A percentile compares a stretch with the other conserved stretches of the same genome.
These are phyloP conservation scores for Terfezia boudieri DNA, from an alignment of 495 filamentous ascomycete species.

Conservation along the genomic window DNA sequence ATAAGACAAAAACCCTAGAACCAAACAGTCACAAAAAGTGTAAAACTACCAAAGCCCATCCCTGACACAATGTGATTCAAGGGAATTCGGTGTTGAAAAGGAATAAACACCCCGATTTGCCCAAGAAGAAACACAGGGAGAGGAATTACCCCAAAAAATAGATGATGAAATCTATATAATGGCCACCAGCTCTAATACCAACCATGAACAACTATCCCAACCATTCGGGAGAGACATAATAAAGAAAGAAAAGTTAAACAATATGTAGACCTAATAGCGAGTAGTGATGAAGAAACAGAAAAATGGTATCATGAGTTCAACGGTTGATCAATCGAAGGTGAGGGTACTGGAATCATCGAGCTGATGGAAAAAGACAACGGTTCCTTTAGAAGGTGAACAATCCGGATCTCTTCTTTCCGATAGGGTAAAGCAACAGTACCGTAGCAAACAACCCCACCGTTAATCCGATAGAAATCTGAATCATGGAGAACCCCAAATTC, in stretches of 20 bases:
- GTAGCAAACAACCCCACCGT: slow-evolving; percentile 78
- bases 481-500: slow-evolving; percentile 66
- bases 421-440: slow-evolving; percentile 68
- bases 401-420: slow-evolving; percentile 84
- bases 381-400: slow-evolving; percentile 56
- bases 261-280: neutral
- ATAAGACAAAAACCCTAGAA: neutral
- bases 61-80: neutral
- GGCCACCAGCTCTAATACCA: neutral
- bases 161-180: neutral
- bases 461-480: slow-evolving; percentile 83
- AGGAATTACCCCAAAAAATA: neutral
- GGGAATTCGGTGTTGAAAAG: neutral
- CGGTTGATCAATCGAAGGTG: neutral
- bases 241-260: neutral
- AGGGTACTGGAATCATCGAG: neutral
- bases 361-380: neutral
- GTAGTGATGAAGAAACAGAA: neutral
- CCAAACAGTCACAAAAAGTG: neutral
- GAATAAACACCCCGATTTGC: neutral
- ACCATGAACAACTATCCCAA: neutral
- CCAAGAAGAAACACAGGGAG: neutral
- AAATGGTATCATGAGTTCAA: neutral
- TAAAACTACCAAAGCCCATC: too few species aligned
- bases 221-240: neutral